phyloP scores from a whole-genome alignment of 1,139 yeast species.

The Yamadazyma spencermartinsiae region DNA sequence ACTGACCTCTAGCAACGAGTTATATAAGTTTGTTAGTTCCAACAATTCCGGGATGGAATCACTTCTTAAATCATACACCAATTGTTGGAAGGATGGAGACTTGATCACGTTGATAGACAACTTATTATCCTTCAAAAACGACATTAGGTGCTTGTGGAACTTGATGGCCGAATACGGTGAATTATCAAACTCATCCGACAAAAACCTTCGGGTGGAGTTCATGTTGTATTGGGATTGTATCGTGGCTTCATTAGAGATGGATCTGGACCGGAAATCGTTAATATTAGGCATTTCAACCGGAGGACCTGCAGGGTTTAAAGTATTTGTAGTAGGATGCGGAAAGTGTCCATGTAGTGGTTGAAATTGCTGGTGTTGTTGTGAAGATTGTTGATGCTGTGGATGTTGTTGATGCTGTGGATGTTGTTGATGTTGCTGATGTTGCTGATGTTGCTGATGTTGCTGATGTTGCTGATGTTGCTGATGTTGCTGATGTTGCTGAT shows the following conservation, averaged over 20 bases:
- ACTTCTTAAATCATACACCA: constrained; percentile 50
- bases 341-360: constrained; percentile 8
- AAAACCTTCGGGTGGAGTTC: constrained; percentile 10
- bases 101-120: constrained; percentile 48
- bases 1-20: constrained; percentile 49
- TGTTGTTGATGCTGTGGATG: too few species aligned
- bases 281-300: background rate
- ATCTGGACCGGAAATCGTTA: background rate
- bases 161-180: constrained; percentile 45
- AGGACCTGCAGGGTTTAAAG: background rate
- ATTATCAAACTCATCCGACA: constrained; percentile 41
- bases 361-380: constrained; percentile 3
- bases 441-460: too few species aligned
- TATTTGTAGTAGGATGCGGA: background rate
- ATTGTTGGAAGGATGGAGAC: constrained; percentile 53
- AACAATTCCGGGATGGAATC: constrained; percentile 48
- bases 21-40: constrained; percentile 48
- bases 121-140: constrained; percentile 53
- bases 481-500: too few species aligned
- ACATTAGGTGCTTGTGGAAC: constrained; percentile 53
- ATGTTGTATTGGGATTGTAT: background rate
- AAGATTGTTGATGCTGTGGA: too few species aligned
- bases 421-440: too few species aligned
- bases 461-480: too few species aligned
- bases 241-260: background rate